Base-by-base conservation (phyloP, 352 stramenopile genomes). In the Phytophthora macrochlamydospora region DNA sequence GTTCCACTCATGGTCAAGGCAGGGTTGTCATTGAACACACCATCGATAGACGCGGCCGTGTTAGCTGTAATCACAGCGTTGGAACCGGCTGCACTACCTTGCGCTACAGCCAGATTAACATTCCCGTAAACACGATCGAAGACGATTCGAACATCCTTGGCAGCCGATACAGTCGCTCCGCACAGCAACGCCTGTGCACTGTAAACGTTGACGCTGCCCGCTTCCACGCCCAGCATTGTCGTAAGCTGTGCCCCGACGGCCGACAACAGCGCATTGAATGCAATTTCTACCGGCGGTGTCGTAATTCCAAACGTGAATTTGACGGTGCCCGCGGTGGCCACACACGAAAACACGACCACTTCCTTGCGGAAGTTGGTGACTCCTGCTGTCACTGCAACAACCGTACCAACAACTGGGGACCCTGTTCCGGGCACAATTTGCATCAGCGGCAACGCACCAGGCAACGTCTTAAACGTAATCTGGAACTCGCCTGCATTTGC, bases 281-380 rank as follows among this genome's bases (percentile, higher is more conserved):
- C 64, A 35, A 78, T 76, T 3, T 67, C 58, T 9, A 83, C 32
- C 12, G 48, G 42, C 31, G 0, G 38, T n/a, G 0, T 24, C 18
- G 18, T 24, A 24, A 24, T 24, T 24, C 70, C 73, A 24, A 64
- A 71, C 0, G 57, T 54, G 24, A 93, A 85, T 7, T 8, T 59
- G 13, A 93, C 76, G 1, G 35, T 62, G 0, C 75, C 79, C 1
- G 65, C 45, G 0, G 59, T 69, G 4, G 78, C 81, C 2, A 65
- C 32, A 48, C 84, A 91, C 14, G 66, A 70, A 52, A 93, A 89
- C 8, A 91, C 77, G 1, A 83, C 35, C 28, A 89, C 66, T 57
- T 91, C 79, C 59, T 93, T 93, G 11, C 80, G 78, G 56, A 83
- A 93, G 33, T 81, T 91, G 5, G 84, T 86, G 38, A 56, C 67